Conservation (phyloP, 2,329 filamentous ascomycete genomes). For the Fusarium marasasianum region DNA sequence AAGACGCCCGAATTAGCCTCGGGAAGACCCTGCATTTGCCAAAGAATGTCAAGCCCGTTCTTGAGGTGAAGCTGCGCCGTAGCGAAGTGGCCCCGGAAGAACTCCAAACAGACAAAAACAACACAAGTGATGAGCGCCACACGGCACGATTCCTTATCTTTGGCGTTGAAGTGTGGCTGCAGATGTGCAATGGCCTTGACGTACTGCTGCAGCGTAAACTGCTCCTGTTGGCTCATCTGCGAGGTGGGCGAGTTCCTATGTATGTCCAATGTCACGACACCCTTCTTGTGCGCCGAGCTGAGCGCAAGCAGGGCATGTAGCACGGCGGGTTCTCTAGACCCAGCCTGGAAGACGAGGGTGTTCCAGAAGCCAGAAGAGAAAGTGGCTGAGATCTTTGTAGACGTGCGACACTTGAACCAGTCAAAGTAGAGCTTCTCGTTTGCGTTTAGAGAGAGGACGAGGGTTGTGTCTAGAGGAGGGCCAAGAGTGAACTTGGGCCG, state of each 20-base stretch:
- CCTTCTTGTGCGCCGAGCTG: slow-evolving; percentile 47
- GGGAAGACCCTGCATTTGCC: slow-evolving; percentile 50
- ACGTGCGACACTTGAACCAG: slow-evolving; percentile 50
- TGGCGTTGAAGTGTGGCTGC: slow-evolving; percentile 44
- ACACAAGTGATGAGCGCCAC: slow-evolving; percentile 49
- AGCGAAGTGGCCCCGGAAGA: slow-evolving; percentile 31
- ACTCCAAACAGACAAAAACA: slow-evolving; percentile 33
- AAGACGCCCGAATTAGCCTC: slow-evolving; percentile 40
- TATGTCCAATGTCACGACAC: neutral
- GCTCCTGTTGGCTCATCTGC: slow-evolving; percentile 23
- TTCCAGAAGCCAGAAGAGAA: slow-evolving; percentile 52
- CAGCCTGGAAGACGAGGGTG: slow-evolving; percentile 49
- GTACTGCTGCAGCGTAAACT: slow-evolving; percentile 47
- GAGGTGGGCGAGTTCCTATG: neutral
- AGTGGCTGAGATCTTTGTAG: slow-evolving; percentile 48
- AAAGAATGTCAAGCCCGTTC: slow-evolving; percentile 41
- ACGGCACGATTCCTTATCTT: slow-evolving; percentile 44
- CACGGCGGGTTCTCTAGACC: slow-evolving; percentile 50
- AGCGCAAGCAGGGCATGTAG: slow-evolving; percentile 53
- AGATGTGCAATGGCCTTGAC: slow-evolving; percentile 50
- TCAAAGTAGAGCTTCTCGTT: slow-evolving; percentile 31
- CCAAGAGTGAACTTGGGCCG: neutral
- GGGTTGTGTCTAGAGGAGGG: neutral
- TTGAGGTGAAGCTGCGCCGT: slow-evolving; percentile 30
- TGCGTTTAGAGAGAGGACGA: neutral